phyloP scores from a whole-genome alignment of 1,284 basidiomycete genomes.

The Marasmius oreades region DNA sequence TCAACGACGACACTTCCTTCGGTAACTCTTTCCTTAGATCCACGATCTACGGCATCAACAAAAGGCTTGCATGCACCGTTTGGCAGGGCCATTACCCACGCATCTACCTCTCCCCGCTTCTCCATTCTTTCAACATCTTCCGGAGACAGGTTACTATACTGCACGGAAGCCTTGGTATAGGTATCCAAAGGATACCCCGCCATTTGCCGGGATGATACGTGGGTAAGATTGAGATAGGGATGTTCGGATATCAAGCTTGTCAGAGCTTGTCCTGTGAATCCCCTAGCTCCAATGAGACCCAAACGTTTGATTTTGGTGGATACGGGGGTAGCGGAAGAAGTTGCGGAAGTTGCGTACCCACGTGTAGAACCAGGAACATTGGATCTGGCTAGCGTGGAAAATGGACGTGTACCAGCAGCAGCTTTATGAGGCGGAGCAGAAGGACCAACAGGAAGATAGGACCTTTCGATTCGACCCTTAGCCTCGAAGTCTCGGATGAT shows the following conservation, averaged over 20 bases:
- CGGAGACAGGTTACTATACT: slow-evolving; percentile 77
- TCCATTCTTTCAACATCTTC: slow-evolving; percentile 86
- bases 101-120: slow-evolving; percentile 84
- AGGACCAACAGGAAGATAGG: slow-evolving; percentile 90
- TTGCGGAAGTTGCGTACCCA: slow-evolving; percentile 59
- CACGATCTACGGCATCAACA: slow-evolving; percentile 89
- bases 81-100: slow-evolving; percentile 97
- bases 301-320: slow-evolving; percentile 78
- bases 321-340: slow-evolving; percentile 27
- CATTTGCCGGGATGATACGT: slow-evolving; percentile 96
- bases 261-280: slow-evolving; percentile 92
- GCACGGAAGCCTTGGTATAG: slow-evolving; percentile 79
- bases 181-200: slow-evolving; percentile 79
- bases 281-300: slow-evolving; percentile 94
- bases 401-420: slow-evolving; percentile 46
- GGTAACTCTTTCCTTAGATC: slow-evolving; percentile 50
- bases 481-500: slow-evolving; percentile 83
- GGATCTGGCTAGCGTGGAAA: slow-evolving; percentile 69
- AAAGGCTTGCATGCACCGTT: slow-evolving; percentile 98
- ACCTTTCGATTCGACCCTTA: slow-evolving; percentile 81
- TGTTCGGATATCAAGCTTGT: slow-evolving; percentile 83
- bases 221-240: slow-evolving; percentile 85
- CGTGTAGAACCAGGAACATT: slow-evolving; percentile 45
- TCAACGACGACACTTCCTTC: slow-evolving; percentile 82
- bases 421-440: slow-evolving; percentile 64